Evolutionary conservation across 305 asterid species (phyloP), one percentile per base, ranked within the genome.

Genomic region (Caryopteris hybrid): DNA sequence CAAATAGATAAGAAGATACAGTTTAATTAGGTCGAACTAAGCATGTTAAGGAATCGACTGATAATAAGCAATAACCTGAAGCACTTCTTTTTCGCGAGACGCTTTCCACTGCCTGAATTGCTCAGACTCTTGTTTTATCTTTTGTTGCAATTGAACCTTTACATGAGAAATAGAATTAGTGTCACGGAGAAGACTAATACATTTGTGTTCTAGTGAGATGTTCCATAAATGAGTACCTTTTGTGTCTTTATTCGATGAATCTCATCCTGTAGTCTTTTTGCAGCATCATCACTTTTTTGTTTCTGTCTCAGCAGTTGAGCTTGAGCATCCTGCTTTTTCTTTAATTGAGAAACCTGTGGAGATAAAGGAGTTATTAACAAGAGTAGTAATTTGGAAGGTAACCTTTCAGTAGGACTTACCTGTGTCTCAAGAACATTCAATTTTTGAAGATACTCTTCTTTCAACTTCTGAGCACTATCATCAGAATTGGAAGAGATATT

Each of bases 321-420:
- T 79, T 95, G 99, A 66, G 99, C 92, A 83, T 95, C 99, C 69
- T 95, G 99, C 74, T 94, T 95, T 68, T 95, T 95, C 87, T 95
- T 95, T 83, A 95, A 71, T 78, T 80, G 94, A 52, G 88, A 82
- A 64, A 95, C 99, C 99, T 94, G 78, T 51, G 78, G 69, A 73
- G 38, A 74, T 54, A 70, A 48, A 61, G 58, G 69, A 34, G 56
- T 71, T 27, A 68, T 60, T 54, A 53, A 42, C 68, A 45, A 63
- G 46, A 64, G 64, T 38, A 21, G 17, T 25, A 21, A 71, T 13
- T 18, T 55, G 22, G 45, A 43, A 63, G 12, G 18, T 34, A 57
- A n/a, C 1, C 61, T 31, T 43, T 38, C 70, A 42, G 17, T 20
- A 58, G 36, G 43, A 59, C 63, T 71, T 62, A 88, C 97, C 95